Conservation (phyloP, 352 stramenopile species). For the Pythium plurisporium region DNA sequence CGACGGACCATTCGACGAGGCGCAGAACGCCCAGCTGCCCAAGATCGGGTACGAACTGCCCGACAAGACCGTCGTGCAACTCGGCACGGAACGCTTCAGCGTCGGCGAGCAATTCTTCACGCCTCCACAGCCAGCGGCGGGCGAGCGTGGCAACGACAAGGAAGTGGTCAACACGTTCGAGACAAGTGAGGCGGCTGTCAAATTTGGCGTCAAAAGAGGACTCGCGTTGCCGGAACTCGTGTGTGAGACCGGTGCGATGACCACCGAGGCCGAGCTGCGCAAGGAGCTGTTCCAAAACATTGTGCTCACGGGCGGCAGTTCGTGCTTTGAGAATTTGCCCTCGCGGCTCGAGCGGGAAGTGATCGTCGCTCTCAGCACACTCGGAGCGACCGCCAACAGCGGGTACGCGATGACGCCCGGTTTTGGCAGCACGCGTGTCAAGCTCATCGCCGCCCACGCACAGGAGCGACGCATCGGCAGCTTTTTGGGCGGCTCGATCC, state of each 20-base stretch:
- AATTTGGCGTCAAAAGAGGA: constrained; percentile 21
- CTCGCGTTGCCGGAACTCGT: constrained; percentile 63
- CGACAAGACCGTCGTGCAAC: constrained; percentile 74
- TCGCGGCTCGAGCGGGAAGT: constrained; percentile 71
- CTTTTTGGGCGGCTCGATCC: constrained; percentile 94
- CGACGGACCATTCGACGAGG: constrained; percentile 66
- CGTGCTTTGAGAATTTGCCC: constrained; percentile 80
- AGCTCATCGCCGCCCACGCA: constrained; percentile 58
- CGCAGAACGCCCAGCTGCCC: constrained; percentile 63
- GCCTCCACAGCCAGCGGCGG: background rate
- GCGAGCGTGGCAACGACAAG: too few species aligned
- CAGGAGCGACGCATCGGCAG: constrained; percentile 65
- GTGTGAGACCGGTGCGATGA: constrained; percentile 54
- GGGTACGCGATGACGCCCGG: constrained; percentile 5
- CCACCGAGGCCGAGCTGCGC: constrained; percentile 65
- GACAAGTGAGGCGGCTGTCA: background rate
- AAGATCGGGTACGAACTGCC: constrained; percentile 79
- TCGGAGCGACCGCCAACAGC: constrained; percentile 5
- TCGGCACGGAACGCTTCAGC: constrained; percentile 87
- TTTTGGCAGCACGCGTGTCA: constrained; percentile 56
- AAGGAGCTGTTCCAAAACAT: constrained; percentile 84
- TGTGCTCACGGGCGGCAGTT: constrained; percentile 68
- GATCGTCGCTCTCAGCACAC: constrained; percentile 41
- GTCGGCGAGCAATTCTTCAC: constrained; percentile 88
- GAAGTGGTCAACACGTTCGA: constrained; percentile 1